Base-by-base conservation (phyloP, 2,329 filamentous ascomycete species). In the Penicillium digitatum region DNA sequence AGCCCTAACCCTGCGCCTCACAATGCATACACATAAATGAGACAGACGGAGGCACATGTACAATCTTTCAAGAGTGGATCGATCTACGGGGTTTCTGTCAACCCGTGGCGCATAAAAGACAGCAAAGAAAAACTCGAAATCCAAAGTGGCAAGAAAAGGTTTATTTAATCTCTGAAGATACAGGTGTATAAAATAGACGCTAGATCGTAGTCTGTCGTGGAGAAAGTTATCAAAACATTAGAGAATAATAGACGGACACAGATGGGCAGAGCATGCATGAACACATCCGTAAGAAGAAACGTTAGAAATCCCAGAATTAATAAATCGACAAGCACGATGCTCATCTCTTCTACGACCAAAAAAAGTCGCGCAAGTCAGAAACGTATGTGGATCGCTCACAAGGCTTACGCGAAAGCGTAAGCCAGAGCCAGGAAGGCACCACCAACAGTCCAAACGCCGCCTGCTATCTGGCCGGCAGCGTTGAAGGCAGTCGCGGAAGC, bases 141-240 rank as follows among this genome's bases (percentile, higher is more conserved):
- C 1, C 16, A 14, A 37, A 47, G 22, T 5, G 12, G 14, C 26
- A 10, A 3, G 11, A 27, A 53, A 56, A 56, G 22, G 52, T 54
- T 49, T 52, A 56, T 51, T 52, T 51, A 44, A 29, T 37, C 39
- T 20, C 38, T 52, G 57, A 59, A 51, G 32, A 55, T 57, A 63
- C 57, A 62, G 27, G 38, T 22, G n/a, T 48, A 35, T 39, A 43
- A 51, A 62, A 42, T 49, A 59, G 55, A 58, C 53, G 60, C 59
- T 63, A 50, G 62, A 59, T 64, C 59, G 61, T 64, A 60, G 52
- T 54, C 59, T 58, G 60, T 65, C 62, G 54, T 65, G 55, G 48
- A 62, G 58, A 64, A 64, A 64, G 60, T 56, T 64, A 64, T 63
- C 61, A 61, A 62, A 62, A 58, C 60, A 65, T 64, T 64, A 63